These are phyloP conservation scores for Heritiera fomes DNA, from an alignment of 345 rosid genomes.

Conservation along the genomic window DNA sequence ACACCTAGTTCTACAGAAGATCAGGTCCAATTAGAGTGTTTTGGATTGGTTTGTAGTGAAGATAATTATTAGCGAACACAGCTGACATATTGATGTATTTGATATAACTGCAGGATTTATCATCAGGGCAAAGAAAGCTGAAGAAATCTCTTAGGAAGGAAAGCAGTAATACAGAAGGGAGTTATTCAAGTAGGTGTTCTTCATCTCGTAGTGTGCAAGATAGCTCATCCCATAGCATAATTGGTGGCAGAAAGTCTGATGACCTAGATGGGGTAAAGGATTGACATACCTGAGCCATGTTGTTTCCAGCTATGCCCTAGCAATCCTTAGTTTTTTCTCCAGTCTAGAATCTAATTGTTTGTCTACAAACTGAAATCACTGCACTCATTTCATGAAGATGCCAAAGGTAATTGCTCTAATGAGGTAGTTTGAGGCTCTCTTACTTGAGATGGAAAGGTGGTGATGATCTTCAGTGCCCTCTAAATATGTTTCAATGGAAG, in stretches of 20 bases:
- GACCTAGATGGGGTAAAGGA: slow-evolving; percentile 38
- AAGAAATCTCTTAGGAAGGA: slow-evolving; percentile 49
- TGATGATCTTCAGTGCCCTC: not conserved
- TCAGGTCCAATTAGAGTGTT: slow-evolving; percentile 47
- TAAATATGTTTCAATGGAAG: not conserved
- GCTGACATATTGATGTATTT: slow-evolving; percentile 3
- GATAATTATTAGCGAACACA: not conserved
- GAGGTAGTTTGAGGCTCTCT: not conserved
- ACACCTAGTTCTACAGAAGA: slow-evolving; percentile 77
- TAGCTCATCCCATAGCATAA: slow-evolving; percentile 77
- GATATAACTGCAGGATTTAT: slow-evolving; percentile 47
- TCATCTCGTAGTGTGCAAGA: slow-evolving; percentile 68
- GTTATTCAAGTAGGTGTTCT: slow-evolving; percentile 70
- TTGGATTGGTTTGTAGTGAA: not conserved
- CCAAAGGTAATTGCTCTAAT: not conserved
- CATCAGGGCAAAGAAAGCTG: slow-evolving; percentile 47
- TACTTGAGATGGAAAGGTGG: not conserved
- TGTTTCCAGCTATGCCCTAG: not conserved
- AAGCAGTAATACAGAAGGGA: slow-evolving; percentile 43
- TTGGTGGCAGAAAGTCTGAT: slow-evolving; percentile 44
- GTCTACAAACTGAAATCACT: not conserved
- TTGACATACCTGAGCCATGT: slow-evolving; percentile 15
- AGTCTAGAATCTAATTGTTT: not conserved
- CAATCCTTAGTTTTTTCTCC: not conserved
- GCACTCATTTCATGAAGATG: not conserved